A percentile compares a stretch with the other conserved stretches of the same genome.
Conservation (phyloP, 2,329 filamentous ascomycete species). For the Hymenoscyphus repandus region DNA sequence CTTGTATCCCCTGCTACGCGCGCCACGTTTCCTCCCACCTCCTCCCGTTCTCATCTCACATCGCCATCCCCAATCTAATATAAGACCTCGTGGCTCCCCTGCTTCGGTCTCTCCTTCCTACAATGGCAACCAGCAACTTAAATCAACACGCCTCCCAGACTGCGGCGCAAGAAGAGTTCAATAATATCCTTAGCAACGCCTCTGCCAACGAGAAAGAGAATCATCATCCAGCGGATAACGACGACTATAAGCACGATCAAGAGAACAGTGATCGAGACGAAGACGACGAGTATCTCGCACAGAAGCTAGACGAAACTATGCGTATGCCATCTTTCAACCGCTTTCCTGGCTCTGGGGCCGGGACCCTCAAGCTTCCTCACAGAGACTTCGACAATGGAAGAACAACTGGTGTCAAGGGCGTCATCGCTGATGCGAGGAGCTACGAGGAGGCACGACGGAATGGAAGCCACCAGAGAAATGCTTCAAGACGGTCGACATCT, state of each 20-base stretch:
- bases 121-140: slow-evolving; percentile 26
- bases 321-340: slow-evolving; percentile 53
- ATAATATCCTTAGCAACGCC: slow-evolving; percentile 55
- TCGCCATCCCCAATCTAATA: slow-evolving; percentile 10
- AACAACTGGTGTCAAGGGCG: slow-evolving; percentile 78
- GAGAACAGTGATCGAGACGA: slow-evolving; percentile 52
- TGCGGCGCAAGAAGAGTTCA: slow-evolving; percentile 62
- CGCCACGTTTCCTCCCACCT: slow-evolving; percentile 6
- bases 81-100: slow-evolving; percentile 19
- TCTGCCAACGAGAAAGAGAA: slow-evolving; percentile 24
- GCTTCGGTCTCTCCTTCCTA: slow-evolving; percentile 9
- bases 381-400: slow-evolving; percentile 60
- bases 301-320: slow-evolving; percentile 59
- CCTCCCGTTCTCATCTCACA: slow-evolving; percentile 2
- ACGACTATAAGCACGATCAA: slow-evolving; percentile 44
- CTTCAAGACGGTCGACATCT: slow-evolving; percentile 31
- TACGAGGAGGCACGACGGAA: slow-evolving; percentile 61
- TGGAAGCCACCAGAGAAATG: slow-evolving; percentile 32
- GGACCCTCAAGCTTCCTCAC: slow-evolving; percentile 52
- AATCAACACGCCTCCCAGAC: slow-evolving; percentile 33
- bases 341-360: slow-evolving; percentile 37
- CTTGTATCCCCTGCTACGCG: background rate
- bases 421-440: slow-evolving; percentile 76
- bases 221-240: slow-evolving; percentile 52
- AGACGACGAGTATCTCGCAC: slow-evolving; percentile 31